Evolutionary conservation across 768 basidiomycete species (phyloP).

Genomic region (Suillus ampliporus): DNA sequence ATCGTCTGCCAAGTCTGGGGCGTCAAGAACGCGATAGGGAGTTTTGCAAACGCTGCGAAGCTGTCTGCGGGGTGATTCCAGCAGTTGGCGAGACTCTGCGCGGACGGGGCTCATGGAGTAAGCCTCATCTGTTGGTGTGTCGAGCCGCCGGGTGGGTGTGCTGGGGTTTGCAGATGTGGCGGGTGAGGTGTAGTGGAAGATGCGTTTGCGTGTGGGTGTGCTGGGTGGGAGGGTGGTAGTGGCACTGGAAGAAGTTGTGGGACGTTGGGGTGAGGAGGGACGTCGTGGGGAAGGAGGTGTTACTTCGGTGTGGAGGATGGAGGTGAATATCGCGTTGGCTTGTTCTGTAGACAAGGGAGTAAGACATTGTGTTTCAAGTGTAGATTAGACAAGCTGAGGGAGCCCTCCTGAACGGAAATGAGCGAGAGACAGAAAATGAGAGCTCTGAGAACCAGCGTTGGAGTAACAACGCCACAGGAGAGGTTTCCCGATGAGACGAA

Average conservation of each 20-base stretch:
- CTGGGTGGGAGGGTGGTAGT: slow-evolving; percentile 48
- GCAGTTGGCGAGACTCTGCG: slow-evolving; percentile 77
- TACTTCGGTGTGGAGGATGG: slow-evolving; percentile 78
- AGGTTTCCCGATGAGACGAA: too few relatives aligned
- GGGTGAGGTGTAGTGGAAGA: slow-evolving; percentile 73
- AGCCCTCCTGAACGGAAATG: too few relatives aligned
- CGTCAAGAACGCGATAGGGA: slow-evolving; percentile 96
- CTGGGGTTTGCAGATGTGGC: slow-evolving; percentile 58
- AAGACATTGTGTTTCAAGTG: too few relatives aligned
- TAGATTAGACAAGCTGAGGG: neutral
- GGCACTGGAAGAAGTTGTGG: slow-evolving; percentile 34
- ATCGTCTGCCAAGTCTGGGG: slow-evolving; percentile 96
- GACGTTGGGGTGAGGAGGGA: slow-evolving; percentile 65
- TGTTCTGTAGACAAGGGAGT: slow-evolving; percentile 58
- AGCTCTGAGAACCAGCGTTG: too few relatives aligned
- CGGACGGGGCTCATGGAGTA: slow-evolving; percentile 93
- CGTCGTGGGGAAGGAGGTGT: slow-evolving; percentile 71
- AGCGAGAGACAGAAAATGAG: too few relatives aligned
- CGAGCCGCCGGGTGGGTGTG: slow-evolving; percentile 65
- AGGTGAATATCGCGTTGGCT: slow-evolving; percentile 82
- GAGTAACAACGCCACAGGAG: too few relatives aligned
- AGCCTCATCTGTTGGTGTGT: slow-evolving; percentile 81
- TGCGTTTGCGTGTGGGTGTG: slow-evolving; percentile 57
- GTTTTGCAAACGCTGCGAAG: slow-evolving; percentile 90
- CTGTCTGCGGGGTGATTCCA: slow-evolving; percentile 83